Evolutionary conservation across 2,329 filamentous ascomycete species (phyloP).

Genomic region (Botryosphaeria dothidea): DNA sequence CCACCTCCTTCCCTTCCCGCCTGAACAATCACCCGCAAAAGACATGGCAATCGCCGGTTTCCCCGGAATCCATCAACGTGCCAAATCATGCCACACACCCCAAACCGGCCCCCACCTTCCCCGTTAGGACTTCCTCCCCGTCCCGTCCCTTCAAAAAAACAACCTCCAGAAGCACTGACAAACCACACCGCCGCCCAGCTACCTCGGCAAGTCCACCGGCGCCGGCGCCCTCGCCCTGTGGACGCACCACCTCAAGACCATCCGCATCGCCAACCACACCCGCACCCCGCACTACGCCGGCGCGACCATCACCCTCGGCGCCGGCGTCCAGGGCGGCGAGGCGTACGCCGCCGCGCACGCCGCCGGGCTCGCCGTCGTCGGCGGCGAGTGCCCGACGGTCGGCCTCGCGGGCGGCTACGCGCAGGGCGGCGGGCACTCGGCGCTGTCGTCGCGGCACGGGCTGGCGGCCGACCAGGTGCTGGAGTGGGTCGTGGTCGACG

Average conservation of each 20-base stretch:
- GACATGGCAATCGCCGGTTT: no score
- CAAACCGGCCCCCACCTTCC: no score
- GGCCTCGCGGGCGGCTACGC: slow-evolving; percentile 35
- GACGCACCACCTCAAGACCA: slow-evolving; percentile 38
- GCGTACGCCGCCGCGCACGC: slow-evolving; percentile 27
- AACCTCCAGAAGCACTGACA: not conserved
- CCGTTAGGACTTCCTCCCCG: no score
- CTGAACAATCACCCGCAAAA: no score
- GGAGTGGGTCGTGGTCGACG: slow-evolving; percentile 34
- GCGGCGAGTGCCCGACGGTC: slow-evolving; percentile 35
- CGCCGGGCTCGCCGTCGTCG: slow-evolving; percentile 27
- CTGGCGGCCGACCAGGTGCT: slow-evolving; percentile 35
- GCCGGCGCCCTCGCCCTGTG: slow-evolving; percentile 36
- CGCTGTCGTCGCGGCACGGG: slow-evolving; percentile 21
- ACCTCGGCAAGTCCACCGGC: slow-evolving; percentile 37
- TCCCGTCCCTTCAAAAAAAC: no score
- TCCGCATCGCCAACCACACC: slow-evolving; percentile 32
- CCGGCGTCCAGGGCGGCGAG: slow-evolving; percentile 36
- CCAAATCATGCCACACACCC: no score
- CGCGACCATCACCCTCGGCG: slow-evolving; percentile 31
- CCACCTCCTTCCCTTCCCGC: no score
- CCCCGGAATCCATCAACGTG: no score
- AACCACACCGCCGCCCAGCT: not conserved
- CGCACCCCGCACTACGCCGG: slow-evolving; percentile 25
- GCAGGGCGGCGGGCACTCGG: slow-evolving; percentile 33